phyloP scores from a whole-genome alignment of 2,329 filamentous ascomycete species.

The Neonectria magnoliae region DNA sequence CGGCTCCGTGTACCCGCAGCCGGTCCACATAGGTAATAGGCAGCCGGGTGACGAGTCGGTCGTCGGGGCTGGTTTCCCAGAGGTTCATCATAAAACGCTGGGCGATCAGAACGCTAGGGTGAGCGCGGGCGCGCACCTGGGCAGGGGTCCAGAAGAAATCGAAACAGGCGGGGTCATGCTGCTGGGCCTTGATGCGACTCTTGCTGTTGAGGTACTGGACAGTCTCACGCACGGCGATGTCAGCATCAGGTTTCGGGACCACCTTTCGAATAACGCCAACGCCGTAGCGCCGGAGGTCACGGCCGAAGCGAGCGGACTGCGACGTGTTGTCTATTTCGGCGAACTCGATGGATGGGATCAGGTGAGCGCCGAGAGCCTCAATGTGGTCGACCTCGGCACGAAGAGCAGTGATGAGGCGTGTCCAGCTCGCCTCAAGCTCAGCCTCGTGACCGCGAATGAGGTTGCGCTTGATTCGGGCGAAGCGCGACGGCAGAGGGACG shows the following conservation, averaged over 20 bases:
- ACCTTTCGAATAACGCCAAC: slow-evolving; percentile 74
- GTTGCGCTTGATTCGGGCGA: slow-evolving; percentile 64
- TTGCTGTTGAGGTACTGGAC: slow-evolving; percentile 60
- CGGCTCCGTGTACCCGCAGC: slow-evolving; percentile 70
- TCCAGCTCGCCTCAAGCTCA: slow-evolving; percentile 65
- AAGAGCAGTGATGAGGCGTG: slow-evolving; percentile 62
- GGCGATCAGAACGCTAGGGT: slow-evolving; percentile 70
- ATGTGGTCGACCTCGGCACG: slow-evolving; percentile 63
- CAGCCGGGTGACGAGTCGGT: slow-evolving; percentile 67
- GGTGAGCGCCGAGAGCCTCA: slow-evolving; percentile 58
- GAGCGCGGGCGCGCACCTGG: slow-evolving; percentile 73
- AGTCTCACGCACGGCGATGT: slow-evolving; percentile 67
- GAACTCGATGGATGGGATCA: slow-evolving; percentile 68
- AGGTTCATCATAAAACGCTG: slow-evolving; percentile 74
- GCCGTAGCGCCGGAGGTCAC: slow-evolving; percentile 69
- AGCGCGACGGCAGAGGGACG: slow-evolving; percentile 67
- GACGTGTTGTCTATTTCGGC: slow-evolving; percentile 58
- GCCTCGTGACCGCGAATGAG: slow-evolving; percentile 65
- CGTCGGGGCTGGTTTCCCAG: slow-evolving; percentile 67
- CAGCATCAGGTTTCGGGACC: slow-evolving; percentile 65
- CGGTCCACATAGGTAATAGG: slow-evolving; percentile 76
- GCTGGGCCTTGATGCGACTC: slow-evolving; percentile 41
- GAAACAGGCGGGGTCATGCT: slow-evolving; percentile 71
- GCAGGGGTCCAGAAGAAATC: slow-evolving; percentile 80
- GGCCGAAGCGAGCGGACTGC: slow-evolving; percentile 64